Evolutionary conservation across 2,329 filamentous ascomycete species (phyloP), one percentile per base, ranked within the genome.

Genomic region (Colletotrichum lupini): DNA sequence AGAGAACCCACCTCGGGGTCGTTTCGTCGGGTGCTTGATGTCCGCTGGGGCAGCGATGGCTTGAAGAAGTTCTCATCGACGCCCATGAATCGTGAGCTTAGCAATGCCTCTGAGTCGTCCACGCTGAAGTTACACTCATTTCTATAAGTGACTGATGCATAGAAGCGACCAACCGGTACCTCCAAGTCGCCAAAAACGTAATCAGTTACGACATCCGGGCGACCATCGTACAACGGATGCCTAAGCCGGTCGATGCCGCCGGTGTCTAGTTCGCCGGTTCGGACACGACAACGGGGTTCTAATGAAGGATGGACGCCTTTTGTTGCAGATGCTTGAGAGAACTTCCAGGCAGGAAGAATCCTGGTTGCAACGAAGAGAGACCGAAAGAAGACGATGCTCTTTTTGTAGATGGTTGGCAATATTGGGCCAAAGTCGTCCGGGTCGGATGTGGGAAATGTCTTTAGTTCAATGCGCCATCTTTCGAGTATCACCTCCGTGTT

Each of bases 81-180:
- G 16, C 94, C 95, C 90, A 98, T 95, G 79, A 98, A 98, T 37
- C 95, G 92, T 16, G 96, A 98, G 83, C 95, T 98, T 56, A 98
- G 84, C 9, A 98, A 84, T 5, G 95, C 93, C 82, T 98, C 97
- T 0, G 95, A 93, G 82, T 98, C 95, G 78, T 97, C 96, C 52
- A 98, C 91, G 58, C 93, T 92, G 82, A 99, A 98, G 78, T 93
- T 95, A 84, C 94, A 97, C 79, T 97, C 95, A 71, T 91, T 94
- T 75, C 97, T 92, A 83, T 97, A 98, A 12, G 92, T 91, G 35
- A 98, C 94, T 49, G 92, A 91, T 64, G 96, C 92, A 69, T 92
- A 93, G 77, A 99, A 90, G 5, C 93, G 92, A 30, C 97, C 97
- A 32, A 95, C 93, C 12, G 95, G 95, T 35, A 96, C 94, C 72